phyloP scores from a whole-genome alignment of 225 moss, liverwort and hornwort species.

The Bryum argenteum region DNA sequence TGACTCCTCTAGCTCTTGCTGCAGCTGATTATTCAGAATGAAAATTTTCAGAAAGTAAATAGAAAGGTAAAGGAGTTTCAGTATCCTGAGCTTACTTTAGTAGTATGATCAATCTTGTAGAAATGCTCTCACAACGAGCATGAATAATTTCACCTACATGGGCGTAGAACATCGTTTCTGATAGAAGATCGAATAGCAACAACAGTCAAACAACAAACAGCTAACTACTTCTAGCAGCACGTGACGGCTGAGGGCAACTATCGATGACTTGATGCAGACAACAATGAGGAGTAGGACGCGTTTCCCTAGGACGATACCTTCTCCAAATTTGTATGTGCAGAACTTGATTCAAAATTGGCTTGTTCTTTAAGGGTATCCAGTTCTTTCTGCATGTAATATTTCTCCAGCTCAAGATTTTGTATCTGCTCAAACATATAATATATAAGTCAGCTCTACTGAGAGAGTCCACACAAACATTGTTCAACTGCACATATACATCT shows the following conservation, averaged over 20 bases:
- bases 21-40: conserved; percentile 50
- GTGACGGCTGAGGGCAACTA: conserved; percentile 7
- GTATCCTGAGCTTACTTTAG: neutral
- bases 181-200: conserved; percentile 8
- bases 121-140: neutral
- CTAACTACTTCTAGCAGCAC: conserved; percentile 22
- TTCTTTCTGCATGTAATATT: conserved; percentile 80
- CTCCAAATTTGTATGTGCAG: conserved; percentile 40
- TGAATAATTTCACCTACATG: neutral
- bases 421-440: conserved; percentile 44
- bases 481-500: neutral
- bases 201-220: conserved; percentile 1
- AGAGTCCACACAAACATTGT: neutral
- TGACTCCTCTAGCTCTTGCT: conserved; percentile 58
- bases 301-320: conserved; percentile 46
- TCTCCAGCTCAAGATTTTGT: conserved; percentile 68
- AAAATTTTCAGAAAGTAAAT: conserved; percentile 5
- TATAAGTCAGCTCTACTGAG: conserved; percentile 14
- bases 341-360: conserved; percentile 43
- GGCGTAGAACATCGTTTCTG: neutral
- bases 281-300: conserved; percentile 3
- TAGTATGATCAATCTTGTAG: neutral
- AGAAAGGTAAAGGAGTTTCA: neutral
- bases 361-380: conserved; percentile 62
- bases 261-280: neutral